Conservation (phyloP, 2,329 filamentous ascomycete genomes). For the Pseudogymnoascus pannorum region DNA sequence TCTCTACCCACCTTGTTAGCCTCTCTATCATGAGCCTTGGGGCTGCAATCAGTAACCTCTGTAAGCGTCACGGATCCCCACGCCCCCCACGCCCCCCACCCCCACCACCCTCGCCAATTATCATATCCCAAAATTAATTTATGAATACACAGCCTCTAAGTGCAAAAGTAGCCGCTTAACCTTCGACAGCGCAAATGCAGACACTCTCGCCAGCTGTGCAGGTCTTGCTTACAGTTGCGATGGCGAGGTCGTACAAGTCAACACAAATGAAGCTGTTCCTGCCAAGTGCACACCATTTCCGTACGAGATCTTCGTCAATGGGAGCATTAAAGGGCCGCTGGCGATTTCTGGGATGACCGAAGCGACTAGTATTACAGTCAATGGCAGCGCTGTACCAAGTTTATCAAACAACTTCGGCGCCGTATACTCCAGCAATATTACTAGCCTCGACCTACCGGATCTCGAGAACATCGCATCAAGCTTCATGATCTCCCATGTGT, state of each 20-base stretch:
- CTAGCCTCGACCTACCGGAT: not conserved
- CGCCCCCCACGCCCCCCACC: no score
- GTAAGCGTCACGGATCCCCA: not conserved
- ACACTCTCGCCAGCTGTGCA: not conserved
- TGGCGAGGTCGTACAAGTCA: not conserved
- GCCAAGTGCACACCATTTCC: not conserved
- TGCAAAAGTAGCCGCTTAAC: not conserved
- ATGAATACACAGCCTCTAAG: not conserved
- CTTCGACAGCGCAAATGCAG: not conserved
- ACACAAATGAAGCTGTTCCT: not conserved
- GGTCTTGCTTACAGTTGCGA: not conserved
- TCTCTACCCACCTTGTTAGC: not conserved
- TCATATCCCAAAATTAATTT: not conserved
- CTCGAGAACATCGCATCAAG: not conserved
- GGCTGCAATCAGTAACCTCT: not conserved
- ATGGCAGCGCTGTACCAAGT: not conserved
- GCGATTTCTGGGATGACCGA: not conserved
- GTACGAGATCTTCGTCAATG: not conserved
- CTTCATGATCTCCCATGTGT: not conserved
- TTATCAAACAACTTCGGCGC: not conserved
- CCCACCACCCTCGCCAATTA: no score
- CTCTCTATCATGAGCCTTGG: not conserved
- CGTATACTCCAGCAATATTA: not conserved
- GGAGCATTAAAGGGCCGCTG: not conserved
- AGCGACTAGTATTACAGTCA: not conserved